Conservation (phyloP, 495 filamentous ascomycete genomes). For the Penicillium mononematosum region DNA sequence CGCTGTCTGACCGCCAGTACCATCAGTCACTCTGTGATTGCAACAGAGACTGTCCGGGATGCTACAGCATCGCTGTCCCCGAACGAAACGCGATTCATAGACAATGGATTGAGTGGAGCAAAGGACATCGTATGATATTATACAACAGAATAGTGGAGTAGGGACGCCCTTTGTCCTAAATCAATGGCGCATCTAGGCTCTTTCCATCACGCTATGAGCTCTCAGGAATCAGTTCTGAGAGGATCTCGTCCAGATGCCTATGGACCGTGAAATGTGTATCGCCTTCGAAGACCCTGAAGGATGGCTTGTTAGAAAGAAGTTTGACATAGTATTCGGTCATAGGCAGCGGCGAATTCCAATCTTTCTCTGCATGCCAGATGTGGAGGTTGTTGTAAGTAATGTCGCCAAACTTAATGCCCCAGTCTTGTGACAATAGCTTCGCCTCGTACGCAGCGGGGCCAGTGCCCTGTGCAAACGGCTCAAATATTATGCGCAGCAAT, state of each 20-base stretch:
- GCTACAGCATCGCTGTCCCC: background rate
- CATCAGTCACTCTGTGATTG: background rate
- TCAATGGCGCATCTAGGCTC: background rate
- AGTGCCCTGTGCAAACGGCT: conserved; percentile 28
- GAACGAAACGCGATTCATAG: background rate
- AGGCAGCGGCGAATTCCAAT: conserved; percentile 30
- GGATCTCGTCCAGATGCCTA: conserved; percentile 13
- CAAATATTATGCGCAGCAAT: conserved; percentile 15
- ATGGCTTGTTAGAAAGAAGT: conserved; percentile 16
- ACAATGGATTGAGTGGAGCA: background rate
- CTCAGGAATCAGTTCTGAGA: conserved; percentile 15
- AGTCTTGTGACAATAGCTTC: conserved; percentile 27
- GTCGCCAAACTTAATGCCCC: conserved; percentile 37
- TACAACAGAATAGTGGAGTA: background rate
- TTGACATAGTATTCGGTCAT: conserved; percentile 23
- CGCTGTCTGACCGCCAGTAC: background rate
- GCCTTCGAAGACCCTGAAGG: conserved; percentile 12
- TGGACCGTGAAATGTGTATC: conserved; percentile 24
- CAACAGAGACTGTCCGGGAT: background rate
- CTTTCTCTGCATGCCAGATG: conserved; percentile 38
- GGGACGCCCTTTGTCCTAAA: background rate
- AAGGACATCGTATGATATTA: background rate
- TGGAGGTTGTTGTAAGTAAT: conserved; percentile 27
- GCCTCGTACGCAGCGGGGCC: conserved; percentile 26
- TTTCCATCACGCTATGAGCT: background rate